These are phyloP conservation scores for Gryganskiella cystojenkinii DNA, from an alignment of 192 early-diverging fungal species.

Conservation along the genomic window DNA sequence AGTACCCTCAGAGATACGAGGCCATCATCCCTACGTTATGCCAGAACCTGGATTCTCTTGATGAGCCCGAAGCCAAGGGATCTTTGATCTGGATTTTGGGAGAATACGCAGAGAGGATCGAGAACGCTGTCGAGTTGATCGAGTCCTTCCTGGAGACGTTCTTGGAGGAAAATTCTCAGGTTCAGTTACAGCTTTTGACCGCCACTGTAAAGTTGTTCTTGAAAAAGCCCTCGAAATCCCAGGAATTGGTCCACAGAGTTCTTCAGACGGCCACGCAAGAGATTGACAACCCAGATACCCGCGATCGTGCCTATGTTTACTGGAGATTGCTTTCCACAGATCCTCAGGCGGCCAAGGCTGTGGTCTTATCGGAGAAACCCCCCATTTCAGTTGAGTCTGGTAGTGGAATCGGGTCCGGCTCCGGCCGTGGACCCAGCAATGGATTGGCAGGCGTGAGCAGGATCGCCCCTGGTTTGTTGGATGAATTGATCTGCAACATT, in stretches of 20 bases:
- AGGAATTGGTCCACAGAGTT: slow-evolving; percentile 88
- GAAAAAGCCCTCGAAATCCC: slow-evolving; percentile 85
- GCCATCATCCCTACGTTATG: slow-evolving; percentile 88
- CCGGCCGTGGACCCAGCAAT: no score
- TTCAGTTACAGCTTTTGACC: slow-evolving; percentile 93
- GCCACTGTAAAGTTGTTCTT: slow-evolving; percentile 95
- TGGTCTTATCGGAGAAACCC: slow-evolving; percentile 91
- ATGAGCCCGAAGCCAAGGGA: slow-evolving; percentile 92
- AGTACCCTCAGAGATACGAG: slow-evolving; percentile 91
- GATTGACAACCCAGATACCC: slow-evolving; percentile 94
- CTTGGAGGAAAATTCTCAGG: slow-evolving; percentile 84
- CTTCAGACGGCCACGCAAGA: slow-evolving; percentile 90
- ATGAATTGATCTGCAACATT: slow-evolving; percentile 90
- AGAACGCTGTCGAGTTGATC: slow-evolving; percentile 85
- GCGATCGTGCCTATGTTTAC: slow-evolving; percentile 97
- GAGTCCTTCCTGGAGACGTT: slow-evolving; percentile 85
- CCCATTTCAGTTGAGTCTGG: slow-evolving; percentile 77
- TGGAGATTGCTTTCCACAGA: slow-evolving; percentile 96
- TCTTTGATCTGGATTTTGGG: slow-evolving; percentile 97
- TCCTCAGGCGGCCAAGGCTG: slow-evolving; percentile 92
- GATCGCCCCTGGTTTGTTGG: slow-evolving; percentile 79
- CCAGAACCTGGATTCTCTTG: slow-evolving; percentile 88
- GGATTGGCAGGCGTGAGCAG: slow-evolving; percentile 30
- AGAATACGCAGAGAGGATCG: slow-evolving; percentile 92
- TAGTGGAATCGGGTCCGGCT: no score